A percentile compares a stretch with the other conserved stretches of the same genome.
Conservation (phyloP, 352 stramenopile genomes). For the Phytophthora crassamura region DNA sequence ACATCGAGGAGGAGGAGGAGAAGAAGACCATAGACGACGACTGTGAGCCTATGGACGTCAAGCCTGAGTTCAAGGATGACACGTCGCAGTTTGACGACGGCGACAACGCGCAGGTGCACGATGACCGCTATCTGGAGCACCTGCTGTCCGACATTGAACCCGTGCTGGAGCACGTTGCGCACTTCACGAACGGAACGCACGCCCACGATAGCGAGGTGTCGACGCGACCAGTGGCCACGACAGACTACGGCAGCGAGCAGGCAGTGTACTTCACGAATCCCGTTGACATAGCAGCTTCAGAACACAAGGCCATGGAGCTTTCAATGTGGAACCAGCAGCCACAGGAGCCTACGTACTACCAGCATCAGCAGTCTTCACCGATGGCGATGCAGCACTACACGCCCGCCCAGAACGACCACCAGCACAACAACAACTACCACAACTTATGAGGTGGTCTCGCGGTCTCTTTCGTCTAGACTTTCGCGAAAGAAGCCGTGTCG, state of each 20-base stretch:
- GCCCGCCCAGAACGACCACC: slow-evolving; percentile 8
- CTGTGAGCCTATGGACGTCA: slow-evolving; percentile 32
- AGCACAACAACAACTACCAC: slow-evolving; percentile 29
- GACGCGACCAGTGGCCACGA: slow-evolving; percentile 27
- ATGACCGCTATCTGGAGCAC: slow-evolving; percentile 53
- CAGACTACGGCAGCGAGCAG: slow-evolving; percentile 31
- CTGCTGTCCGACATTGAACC: slow-evolving; percentile 58
- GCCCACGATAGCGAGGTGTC: slow-evolving; percentile 2
- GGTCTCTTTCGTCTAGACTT: slow-evolving; percentile 17
- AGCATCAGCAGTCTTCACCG: slow-evolving; percentile 23
- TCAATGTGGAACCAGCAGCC: slow-evolving; percentile 35
- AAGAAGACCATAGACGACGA: slow-evolving; percentile 26
- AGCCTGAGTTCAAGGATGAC: slow-evolving; percentile 22
- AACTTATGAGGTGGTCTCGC: slow-evolving; percentile 27
- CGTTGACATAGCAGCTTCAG: slow-evolving; percentile 14
- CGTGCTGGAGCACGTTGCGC: slow-evolving; percentile 56
- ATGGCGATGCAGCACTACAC: slow-evolving; percentile 20
- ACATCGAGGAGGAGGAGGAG: slow-evolving; percentile 36
- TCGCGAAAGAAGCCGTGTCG: slow-evolving; percentile 14
- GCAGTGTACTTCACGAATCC: slow-evolving; percentile 29
- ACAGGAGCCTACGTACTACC: slow-evolving; percentile 14
- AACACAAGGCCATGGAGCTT: slow-evolving; percentile 36
- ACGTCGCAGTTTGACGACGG: slow-evolving; percentile 20
- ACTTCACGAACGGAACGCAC: slow-evolving; percentile 46
- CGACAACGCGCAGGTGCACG: slow-evolving; percentile 29